phyloP scores from a whole-genome alignment of 2,329 filamentous ascomycete genomes.

The Macrophomina tecta region DNA sequence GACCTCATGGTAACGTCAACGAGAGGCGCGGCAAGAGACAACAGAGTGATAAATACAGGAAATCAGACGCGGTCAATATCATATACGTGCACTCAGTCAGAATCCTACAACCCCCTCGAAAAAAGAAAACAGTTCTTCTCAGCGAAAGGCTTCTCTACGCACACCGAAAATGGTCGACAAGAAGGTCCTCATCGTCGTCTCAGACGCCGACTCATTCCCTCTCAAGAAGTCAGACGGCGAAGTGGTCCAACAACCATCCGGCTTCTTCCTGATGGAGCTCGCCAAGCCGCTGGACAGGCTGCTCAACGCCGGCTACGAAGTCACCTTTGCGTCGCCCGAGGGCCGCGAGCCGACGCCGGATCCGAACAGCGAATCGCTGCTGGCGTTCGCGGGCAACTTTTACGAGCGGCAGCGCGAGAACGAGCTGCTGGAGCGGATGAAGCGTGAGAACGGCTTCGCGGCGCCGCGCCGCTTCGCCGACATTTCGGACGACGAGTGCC shows the following conservation, averaged over 20 bases:
- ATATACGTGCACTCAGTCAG: background rate
- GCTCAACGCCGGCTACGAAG: slow-evolving; percentile 45
- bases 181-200: slow-evolving; percentile 54
- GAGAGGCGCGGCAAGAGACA: background rate
- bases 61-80: background rate
- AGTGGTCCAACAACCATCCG: slow-evolving; percentile 36
- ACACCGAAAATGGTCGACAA: slow-evolving; percentile 31
- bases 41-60: background rate
- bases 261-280: slow-evolving; percentile 43
- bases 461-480: slow-evolving; percentile 46
- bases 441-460: slow-evolving; percentile 51
- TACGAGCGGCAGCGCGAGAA: slow-evolving; percentile 51
- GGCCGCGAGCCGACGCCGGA: slow-evolving; percentile 51
- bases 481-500: slow-evolving; percentile 49
- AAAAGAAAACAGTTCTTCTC: too few species aligned
- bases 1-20: background rate
- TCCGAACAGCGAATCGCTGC: slow-evolving; percentile 49
- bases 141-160: too few species aligned
- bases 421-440: slow-evolving; percentile 52
- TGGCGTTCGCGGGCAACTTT: slow-evolving; percentile 55
- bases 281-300: slow-evolving; percentile 40
- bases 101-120: background rate
- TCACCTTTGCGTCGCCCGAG: slow-evolving; percentile 54
- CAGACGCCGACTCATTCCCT: slow-evolving; percentile 49
- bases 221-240: slow-evolving; percentile 36